Base-by-base conservation (phyloP, 2,329 filamentous ascomycete species). In the Rasamsonia emersonii region DNA sequence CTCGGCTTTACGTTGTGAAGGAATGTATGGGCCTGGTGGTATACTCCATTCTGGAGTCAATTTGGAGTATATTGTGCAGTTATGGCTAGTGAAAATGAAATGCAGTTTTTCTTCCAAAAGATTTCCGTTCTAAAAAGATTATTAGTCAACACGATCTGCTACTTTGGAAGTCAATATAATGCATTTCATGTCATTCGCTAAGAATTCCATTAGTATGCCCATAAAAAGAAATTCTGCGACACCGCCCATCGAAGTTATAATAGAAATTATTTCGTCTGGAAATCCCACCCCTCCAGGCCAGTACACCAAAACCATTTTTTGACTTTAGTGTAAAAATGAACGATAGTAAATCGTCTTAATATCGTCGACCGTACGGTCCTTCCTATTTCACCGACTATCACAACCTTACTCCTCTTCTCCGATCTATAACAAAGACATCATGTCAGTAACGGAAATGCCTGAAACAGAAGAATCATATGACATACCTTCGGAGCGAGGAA, bases 401-500 rank as follows among this genome's bases (percentile, higher is more conserved):
- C 18, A 33, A 16, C 25, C 45, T 58, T 59, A 69, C 44, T 69
- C 65, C 36, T 69, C 65, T 32, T 69, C 65, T 20, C 65, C 81
- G 53, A 86, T 86, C 81, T 86, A 47, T 25, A 43, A 9, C 18
- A 0, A 17, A 30, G 28, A 19, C 25, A 25, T 10, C 17, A 20
- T 13, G 24, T 11, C 9, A 18, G 38, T 17, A 28, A 32, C 24
- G 8, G 21, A 18, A 18, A 14, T 13, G 11, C 15, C 10, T 17
- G 30, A 27, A 18, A 32, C 3, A 21, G 18, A 9, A 7, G 18
- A 21, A 35, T 18, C 26, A 20, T 29, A 30, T 24, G 55, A 42
- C 73, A 38, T 66, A 91, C 91, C 86, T 98, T 98, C 45, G 91
- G 91, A 44, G 91, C 91, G 50, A 98, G 77, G 67, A 96, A 98